A percentile compares a stretch with the other conserved stretches of the same genome.
These are phyloP conservation scores for Kluyveromyces sp. DNA, from an alignment of 1,139 yeast genomes.

Conservation along the genomic window DNA sequence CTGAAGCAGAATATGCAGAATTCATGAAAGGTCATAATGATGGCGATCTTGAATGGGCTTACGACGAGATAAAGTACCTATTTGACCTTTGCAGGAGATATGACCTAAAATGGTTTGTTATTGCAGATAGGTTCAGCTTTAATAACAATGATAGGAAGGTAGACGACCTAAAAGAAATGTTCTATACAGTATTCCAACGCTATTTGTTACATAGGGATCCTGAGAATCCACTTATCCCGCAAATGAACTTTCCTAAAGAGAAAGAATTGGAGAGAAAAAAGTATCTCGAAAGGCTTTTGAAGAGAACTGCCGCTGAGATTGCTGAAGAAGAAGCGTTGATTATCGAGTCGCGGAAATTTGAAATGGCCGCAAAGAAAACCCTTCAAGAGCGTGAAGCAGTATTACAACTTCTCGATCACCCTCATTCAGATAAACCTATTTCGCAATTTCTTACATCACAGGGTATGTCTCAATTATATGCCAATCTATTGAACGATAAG, in stretches of 20 bases:
- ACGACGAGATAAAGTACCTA: constrained; percentile 66
- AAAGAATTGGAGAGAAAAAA: constrained; percentile 74
- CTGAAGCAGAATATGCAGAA: constrained; percentile 54
- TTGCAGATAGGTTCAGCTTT: constrained; percentile 63
- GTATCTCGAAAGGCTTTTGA: constrained; percentile 66
- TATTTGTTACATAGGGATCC: constrained; percentile 29
- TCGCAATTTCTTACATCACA: constrained; percentile 80
- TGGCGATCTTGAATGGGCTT: constrained; percentile 45
- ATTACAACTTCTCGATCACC: constrained; percentile 76
- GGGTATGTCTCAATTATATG: constrained; percentile 81
- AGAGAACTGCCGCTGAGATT: constrained; percentile 89
- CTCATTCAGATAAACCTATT: constrained; percentile 59
- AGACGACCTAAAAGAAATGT: constrained; percentile 80
- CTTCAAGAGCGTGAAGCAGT: constrained; percentile 75
- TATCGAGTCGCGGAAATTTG: constrained; percentile 87
- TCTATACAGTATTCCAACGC: constrained; percentile 51
- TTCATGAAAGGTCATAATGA: constrained; percentile 31
- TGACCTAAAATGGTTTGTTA: constrained; percentile 83
- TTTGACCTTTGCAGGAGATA: constrained; percentile 65
- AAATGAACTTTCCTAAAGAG: constrained; percentile 50
- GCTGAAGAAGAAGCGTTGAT: constrained; percentile 96
- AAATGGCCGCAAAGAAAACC: constrained; percentile 86
- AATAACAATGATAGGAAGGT: constrained; percentile 30
- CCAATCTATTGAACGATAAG: constrained; percentile 75
- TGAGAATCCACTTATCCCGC: constrained; percentile 35